Conservation (phyloP, 2,329 filamentous ascomycete species). For the Xylariaceae sp. region DNA sequence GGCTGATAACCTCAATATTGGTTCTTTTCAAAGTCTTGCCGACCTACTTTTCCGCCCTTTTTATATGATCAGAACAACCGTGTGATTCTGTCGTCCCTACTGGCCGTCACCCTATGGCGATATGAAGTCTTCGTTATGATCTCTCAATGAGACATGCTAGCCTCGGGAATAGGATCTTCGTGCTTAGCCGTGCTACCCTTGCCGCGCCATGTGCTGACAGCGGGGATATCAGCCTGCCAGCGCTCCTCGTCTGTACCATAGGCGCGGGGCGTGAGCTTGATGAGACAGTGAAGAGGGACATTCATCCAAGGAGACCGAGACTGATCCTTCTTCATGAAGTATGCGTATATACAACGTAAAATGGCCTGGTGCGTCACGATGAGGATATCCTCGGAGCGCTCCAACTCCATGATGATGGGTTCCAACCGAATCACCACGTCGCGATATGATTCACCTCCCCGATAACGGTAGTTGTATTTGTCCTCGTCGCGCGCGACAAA, state of each 20-base stretch:
- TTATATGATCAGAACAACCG: not conserved
- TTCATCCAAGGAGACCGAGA: constrained; percentile 97
- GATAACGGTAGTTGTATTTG: constrained; percentile 99
- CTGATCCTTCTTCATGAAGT: constrained; percentile 98
- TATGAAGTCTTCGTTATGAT: not conserved
- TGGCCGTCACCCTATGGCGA: not conserved
- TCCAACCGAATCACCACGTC: constrained; percentile 97
- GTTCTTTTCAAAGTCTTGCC: not conserved
- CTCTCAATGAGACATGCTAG: constrained; percentile 22
- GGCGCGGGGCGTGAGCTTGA: constrained; percentile 92
- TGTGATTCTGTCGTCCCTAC: not conserved
- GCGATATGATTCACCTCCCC: constrained; percentile 92
- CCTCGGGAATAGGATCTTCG: constrained; percentile 60
- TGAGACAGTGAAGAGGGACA: constrained; percentile 92
- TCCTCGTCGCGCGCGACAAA: constrained; percentile 95
- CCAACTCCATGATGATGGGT: constrained; percentile 99
- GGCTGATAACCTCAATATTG: not conserved
- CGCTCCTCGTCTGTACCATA: constrained; percentile 92
- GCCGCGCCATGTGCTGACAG: constrained; percentile 93
- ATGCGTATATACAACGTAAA: constrained; percentile 94
- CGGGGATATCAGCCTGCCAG: constrained; percentile 88
- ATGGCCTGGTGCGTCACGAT: constrained; percentile 99
- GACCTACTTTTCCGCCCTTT: not conserved
- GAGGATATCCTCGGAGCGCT: constrained; percentile 93
- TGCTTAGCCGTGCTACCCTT: constrained; percentile 92